phyloP scores from a whole-genome alignment of 2,329 filamentous ascomycete genomes.

The Trichophyton rubrum region DNA sequence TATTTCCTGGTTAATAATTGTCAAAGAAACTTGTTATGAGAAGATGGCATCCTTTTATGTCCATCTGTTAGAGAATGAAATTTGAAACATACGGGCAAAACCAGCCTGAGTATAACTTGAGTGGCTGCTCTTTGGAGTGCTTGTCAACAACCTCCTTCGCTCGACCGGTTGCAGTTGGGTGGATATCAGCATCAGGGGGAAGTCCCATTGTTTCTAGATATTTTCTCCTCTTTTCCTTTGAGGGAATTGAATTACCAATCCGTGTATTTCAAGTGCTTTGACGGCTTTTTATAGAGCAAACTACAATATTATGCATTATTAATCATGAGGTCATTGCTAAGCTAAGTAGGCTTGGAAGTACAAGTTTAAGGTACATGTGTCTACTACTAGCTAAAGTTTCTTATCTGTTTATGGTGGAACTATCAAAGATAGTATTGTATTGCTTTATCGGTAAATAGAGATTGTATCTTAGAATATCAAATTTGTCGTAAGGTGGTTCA shows the following conservation, averaged over 20 bases:
- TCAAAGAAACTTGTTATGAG: not conserved
- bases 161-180: constrained; percentile 34
- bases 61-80: not conserved
- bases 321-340: not conserved
- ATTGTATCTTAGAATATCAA: no score
- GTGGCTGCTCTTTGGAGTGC: constrained; percentile 24
- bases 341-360: no score
- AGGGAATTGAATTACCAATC: not conserved
- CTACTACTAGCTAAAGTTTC: no score
- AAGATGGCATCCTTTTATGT: not conserved
- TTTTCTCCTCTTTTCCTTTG: not conserved
- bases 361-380: no score
- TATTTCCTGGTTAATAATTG: constrained; percentile 11
- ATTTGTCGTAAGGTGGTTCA: no score
- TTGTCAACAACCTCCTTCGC: constrained; percentile 28
- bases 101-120: constrained; percentile 61
- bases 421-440: no score
- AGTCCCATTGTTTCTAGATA: constrained; percentile 15
- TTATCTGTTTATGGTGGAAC: no score
- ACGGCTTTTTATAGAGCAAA: not conserved
- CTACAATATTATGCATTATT: not conserved
- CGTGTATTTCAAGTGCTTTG: not conserved
- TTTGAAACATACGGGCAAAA: constrained; percentile 45
- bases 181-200: constrained; percentile 30
- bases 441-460: no score